Conservation (phyloP, 2,329 filamentous ascomycete genomes). For the Pyricularia sp. region DNA sequence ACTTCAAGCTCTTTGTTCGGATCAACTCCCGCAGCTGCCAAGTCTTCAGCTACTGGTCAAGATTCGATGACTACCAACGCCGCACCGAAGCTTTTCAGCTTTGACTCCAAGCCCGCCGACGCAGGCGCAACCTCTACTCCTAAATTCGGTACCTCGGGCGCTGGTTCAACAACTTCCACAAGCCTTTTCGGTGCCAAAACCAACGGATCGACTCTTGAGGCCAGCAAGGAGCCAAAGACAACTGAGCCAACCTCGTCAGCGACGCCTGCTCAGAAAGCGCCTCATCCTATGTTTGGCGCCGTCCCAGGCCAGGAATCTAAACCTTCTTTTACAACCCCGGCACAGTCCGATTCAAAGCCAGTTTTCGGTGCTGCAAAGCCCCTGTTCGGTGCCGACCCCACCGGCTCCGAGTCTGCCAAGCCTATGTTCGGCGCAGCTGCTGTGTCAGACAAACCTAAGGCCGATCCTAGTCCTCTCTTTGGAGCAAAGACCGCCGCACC, state of each 20-base stretch:
- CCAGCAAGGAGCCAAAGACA: neutral
- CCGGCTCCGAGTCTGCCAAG: slow-evolving; percentile 7
- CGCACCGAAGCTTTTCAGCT: slow-evolving; percentile 6
- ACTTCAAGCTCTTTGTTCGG: slow-evolving; percentile 17
- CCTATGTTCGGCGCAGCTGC: slow-evolving; percentile 26
- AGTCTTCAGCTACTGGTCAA: slow-evolving; percentile 2
- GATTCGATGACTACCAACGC: slow-evolving; percentile 7
- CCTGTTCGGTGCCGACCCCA: slow-evolving; percentile 7
- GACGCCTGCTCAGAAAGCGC: neutral
- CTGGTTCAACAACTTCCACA: neutral
- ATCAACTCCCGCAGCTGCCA: slow-evolving; percentile 17
- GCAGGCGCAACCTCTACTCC: neutral
- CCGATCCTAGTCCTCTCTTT: slow-evolving; percentile 5
- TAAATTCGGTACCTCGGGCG: neutral
- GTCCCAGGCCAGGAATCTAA: neutral
- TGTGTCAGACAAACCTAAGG: slow-evolving; percentile 6
- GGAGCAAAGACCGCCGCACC: slow-evolving; percentile 9
- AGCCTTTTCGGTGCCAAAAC: neutral
- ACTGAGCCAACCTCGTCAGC: neutral
- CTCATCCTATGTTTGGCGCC: slow-evolving; percentile 3
- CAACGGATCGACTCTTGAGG: neutral
- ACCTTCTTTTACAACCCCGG: neutral
- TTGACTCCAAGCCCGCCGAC: slow-evolving; percentile 8
- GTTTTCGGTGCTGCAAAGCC: slow-evolving; percentile 11
- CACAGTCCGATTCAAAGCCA: slow-evolving; percentile 6